phyloP scores from a whole-genome alignment of 305 asterid genomes.

The Fraxinus dipetala region DNA sequence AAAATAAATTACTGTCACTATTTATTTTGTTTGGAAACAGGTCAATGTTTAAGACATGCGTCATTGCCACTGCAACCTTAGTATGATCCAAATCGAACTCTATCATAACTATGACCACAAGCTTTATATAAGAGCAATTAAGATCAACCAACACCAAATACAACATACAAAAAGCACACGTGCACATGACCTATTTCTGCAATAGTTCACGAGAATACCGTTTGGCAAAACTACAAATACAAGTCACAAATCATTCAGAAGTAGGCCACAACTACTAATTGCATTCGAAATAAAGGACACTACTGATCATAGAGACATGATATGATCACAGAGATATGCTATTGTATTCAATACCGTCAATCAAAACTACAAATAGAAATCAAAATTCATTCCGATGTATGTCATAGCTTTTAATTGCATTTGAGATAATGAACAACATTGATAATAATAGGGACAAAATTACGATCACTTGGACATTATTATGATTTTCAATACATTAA shows the following conservation, averaged over 20 bases:
- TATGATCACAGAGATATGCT: not conserved
- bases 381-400: not conserved
- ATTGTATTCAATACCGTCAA: too few species aligned
- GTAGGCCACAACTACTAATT: not conserved
- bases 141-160: too few species aligned
- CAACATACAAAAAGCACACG: not conserved
- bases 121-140: too few species aligned
- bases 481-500: not conserved
- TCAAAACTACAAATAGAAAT: too few species aligned
- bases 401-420: not conserved
- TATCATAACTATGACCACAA: too few species aligned
- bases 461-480: not conserved
- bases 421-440: not conserved
- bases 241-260: not conserved
- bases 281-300: not conserved
- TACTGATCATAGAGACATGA: not conserved
- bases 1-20: too few species aligned
- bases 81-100: too few species aligned
- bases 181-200: not conserved
- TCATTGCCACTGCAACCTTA: too few species aligned
- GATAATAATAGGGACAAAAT: not conserved
- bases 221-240: too few species aligned
- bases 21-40: too few species aligned
- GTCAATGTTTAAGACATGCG: too few species aligned
- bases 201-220: not conserved